Conservation (phyloP, 805 yeast genomes). For the Wickerhamiella nectarea region DNA sequence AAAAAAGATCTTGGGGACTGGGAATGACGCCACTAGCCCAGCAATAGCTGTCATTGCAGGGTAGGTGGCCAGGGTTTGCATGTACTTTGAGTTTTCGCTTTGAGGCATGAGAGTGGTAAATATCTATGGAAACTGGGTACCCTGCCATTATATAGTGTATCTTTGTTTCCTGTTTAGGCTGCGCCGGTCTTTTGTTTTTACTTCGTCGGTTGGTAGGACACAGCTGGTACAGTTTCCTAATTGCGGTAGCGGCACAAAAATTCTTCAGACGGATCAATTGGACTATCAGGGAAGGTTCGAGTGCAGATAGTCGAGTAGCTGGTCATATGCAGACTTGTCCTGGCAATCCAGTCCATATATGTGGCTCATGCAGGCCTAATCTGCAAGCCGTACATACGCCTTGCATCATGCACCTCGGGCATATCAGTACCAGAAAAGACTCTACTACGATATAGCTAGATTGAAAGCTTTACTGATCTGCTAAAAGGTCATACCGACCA, state of each 20-base stretch:
- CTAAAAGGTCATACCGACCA: no score
- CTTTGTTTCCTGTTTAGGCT: no score
- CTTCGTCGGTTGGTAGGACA: no score
- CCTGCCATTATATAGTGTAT: conserved; percentile 1
- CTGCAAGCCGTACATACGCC: no score
- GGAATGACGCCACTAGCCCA: conserved; percentile 45
- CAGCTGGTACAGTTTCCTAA: not conserved
- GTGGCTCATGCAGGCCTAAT: not conserved
- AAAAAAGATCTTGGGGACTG: conserved; percentile 42
- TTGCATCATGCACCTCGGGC: no score
- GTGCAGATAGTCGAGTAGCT: not conserved
- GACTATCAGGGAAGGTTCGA: not conserved
- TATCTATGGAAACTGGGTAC: no score
- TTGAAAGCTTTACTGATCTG: no score
- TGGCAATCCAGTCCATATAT: no score
- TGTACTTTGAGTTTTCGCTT: conserved; percentile 25
- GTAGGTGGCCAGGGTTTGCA: conserved; percentile 37
- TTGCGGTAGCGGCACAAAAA: not conserved
- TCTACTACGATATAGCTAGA: no score
- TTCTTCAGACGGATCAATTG: not conserved
- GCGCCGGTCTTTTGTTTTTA: no score
- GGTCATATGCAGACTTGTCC: not conserved
- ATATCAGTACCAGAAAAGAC: no score
- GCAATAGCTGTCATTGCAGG: conserved; percentile 48
- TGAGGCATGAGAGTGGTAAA: not conserved